phyloP scores from a whole-genome alignment of 2,329 filamentous ascomycete genomes.

The Stachybotrys chlorohalonatus region DNA sequence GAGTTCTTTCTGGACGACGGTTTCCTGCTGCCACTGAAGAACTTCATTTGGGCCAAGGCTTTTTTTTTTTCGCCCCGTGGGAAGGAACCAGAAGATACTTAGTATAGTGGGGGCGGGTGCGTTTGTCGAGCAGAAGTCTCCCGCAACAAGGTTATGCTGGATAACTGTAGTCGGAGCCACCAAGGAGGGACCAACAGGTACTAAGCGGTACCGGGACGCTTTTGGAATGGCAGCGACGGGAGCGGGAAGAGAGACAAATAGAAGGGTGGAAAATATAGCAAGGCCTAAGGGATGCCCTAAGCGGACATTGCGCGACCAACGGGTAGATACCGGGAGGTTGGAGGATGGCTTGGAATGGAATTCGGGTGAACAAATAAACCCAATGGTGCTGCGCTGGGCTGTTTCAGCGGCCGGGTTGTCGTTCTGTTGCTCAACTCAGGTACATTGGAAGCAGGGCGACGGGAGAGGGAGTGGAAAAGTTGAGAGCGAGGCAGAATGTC shows the following conservation, averaged over 20 bases:
- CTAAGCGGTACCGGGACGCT: not conserved
- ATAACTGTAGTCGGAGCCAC: slow-evolving; percentile 10
- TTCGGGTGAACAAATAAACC: too few relatives aligned
- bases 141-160: slow-evolving; percentile 31
- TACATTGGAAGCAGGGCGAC: not conserved
- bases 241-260: not conserved
- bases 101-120: slow-evolving; percentile 4
- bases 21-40: slow-evolving; percentile 38
- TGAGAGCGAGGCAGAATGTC: not conserved
- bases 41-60: slow-evolving; percentile 34
- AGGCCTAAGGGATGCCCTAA: not conserved
- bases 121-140: slow-evolving; percentile 16
- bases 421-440: not conserved
- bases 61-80: slow-evolving; percentile 1
- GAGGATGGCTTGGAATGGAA: too few relatives aligned
- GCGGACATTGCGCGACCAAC: not conserved
- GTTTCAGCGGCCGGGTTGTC: not conserved
- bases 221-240: not conserved
- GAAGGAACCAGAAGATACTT: not conserved
- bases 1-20: slow-evolving; percentile 32
- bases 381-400: not conserved
- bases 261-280: not conserved
- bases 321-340: not conserved
- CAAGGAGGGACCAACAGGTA: not conserved
- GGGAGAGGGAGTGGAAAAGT: not conserved